Base-by-base conservation (phyloP, 1,284 basidiomycete species). In the Coriolopsis trogii region DNA sequence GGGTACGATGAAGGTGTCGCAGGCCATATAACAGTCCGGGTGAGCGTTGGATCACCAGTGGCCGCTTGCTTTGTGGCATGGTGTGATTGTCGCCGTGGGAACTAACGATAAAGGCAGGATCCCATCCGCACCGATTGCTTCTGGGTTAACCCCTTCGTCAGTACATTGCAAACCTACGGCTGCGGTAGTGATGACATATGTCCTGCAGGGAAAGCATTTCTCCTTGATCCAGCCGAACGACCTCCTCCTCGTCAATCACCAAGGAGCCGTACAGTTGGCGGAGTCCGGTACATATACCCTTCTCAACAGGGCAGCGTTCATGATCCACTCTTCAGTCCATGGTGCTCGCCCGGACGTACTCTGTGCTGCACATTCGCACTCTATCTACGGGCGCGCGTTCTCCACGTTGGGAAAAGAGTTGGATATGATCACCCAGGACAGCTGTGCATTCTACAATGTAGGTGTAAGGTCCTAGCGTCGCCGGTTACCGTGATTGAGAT, bases 321-420 rank as follows among this genome's bases (percentile, higher is more conserved):
- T 75, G 51, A 77, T 78, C 49, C 79, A 81, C 61, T 77, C 78
- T 23, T 77, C 81, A 3, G 75, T 85, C 43, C 83, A 85, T 63
- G 70, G 72, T 13, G 77, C 79, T n/a, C 78, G 84, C 20, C 81
- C 82, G 0, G 84, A 87, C 60, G 75, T 85, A 16, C 61, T 80
- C 29, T 84, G 84, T 33, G 83, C 82, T 4, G 84, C 84, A 5
- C 85, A 87, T 66, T 80, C 79, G 16, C 85, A 88, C 65, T 80
- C 79, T 4, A 68, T 80, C 23, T 73, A 81, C 62, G 85, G 83
- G n/a, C 82, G 82, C 60, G 78, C 84, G 0, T 87, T 84, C 70
- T 75, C 78, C 13, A 73, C 79, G 1, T 73, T 87, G 7, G 84
- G 84, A 9, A 73, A 76, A 36, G 75, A 77, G 33, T 70, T 85